phyloP scores from a whole-genome alignment of 257 asterid species.

The Solanum pinnatisectum region DNA sequence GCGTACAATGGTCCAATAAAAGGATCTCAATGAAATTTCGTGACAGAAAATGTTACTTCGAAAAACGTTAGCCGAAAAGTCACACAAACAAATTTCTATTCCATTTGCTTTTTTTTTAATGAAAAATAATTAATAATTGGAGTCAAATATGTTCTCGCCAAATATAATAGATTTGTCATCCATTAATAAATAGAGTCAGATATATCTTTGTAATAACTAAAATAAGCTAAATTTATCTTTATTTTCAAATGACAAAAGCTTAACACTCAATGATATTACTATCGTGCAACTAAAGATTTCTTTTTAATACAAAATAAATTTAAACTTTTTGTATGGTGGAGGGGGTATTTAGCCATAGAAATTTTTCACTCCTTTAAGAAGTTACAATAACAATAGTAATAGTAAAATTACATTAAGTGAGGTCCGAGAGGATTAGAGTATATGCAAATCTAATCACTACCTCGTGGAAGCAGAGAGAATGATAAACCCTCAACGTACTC shows the following conservation, averaged over 20 bases:
- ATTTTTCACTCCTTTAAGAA: not conserved
- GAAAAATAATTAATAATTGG: not conserved
- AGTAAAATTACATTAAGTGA: not conserved
- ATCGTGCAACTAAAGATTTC: not conserved
- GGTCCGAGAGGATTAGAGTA: accelerated
- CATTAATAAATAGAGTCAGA: not conserved
- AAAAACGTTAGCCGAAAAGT: not conserved
- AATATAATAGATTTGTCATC: not conserved
- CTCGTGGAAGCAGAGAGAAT: accelerated
- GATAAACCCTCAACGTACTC: not conserved
- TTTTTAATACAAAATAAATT: not conserved
- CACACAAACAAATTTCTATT: not conserved
- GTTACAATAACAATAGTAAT: not conserved
- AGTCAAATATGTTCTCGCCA: not conserved
- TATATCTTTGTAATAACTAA: not conserved
- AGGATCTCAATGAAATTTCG: not conserved
- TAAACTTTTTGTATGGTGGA: not conserved
- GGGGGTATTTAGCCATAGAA: not conserved
- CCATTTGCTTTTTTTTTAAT: not conserved
- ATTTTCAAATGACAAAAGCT: no score
- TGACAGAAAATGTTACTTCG: not conserved
- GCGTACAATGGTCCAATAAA: not conserved
- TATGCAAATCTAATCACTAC: no score
- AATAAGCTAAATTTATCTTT: not conserved
- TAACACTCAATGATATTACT: not conserved